Conservation (phyloP, 176 grass and related monocot genomes). For the Eleusine coracana region DNA sequence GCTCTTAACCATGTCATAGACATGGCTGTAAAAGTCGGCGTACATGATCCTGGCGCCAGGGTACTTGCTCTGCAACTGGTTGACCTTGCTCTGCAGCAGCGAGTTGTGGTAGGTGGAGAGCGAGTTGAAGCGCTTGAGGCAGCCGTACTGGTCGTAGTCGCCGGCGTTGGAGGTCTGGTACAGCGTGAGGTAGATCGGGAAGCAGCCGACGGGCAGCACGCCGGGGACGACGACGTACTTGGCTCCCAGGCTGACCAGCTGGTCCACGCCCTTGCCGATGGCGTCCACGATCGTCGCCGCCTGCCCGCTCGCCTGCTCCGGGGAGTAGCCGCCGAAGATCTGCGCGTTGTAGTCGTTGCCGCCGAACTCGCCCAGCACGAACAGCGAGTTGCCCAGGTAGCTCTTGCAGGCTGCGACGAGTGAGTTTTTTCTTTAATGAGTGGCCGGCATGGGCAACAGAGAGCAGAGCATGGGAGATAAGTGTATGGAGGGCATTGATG, state of each 20-base stretch:
- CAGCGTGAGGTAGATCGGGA: conserved; percentile 78
- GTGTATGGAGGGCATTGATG: background rate
- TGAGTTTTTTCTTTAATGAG: background rate
- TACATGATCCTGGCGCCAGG: conserved; percentile 59
- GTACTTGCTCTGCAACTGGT: conserved; percentile 66
- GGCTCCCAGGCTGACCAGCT: conserved; percentile 64
- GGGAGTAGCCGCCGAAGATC: conserved; percentile 68
- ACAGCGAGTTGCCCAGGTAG: conserved; percentile 72
- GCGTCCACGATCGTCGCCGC: conserved; percentile 53
- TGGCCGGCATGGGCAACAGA: background rate
- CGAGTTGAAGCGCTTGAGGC: conserved; percentile 74
- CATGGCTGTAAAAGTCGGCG: conserved; percentile 81
- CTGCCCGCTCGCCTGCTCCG: conserved; percentile 52
- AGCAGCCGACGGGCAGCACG: conserved; percentile 75
- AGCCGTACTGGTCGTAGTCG: conserved; percentile 82
- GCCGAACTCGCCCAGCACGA: conserved; percentile 82
- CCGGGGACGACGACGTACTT: conserved; percentile 67
- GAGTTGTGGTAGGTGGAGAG: conserved; percentile 72
- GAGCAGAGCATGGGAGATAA: background rate
- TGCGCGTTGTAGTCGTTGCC: conserved; percentile 95
- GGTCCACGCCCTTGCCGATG: conserved; percentile 70
- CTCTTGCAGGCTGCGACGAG: conserved; percentile 61
- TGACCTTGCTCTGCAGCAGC: conserved; percentile 54
- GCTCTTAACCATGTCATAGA: conserved; percentile 68
- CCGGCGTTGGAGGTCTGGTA: conserved; percentile 63